Evolutionary conservation across 2,329 filamentous ascomycete species (phyloP), one percentile per base, ranked within the genome.

Genomic region (Colletotrichum siamense): DNA sequence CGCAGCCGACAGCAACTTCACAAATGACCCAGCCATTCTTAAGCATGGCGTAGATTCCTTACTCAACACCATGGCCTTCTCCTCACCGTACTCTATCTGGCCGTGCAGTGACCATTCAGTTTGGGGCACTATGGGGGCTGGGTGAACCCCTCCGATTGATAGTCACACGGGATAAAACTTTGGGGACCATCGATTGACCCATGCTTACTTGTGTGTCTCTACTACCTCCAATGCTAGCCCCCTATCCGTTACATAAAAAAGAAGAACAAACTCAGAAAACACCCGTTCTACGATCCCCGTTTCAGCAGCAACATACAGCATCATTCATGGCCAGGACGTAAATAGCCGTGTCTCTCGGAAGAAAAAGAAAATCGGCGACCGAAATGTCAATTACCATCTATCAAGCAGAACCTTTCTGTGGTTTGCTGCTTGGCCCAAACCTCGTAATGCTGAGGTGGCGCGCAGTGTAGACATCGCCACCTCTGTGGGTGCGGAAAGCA

Each of bases 361-460:
- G 61, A 65, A 69, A 28, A 63, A 62, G 16, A 75, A 57, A 28
- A 59, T 22, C 39, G 52, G 36, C 34, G 66, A 75, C 61, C 59
- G 52, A 73, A 73, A 71, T 69, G 26, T 72, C 71, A 76, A 76
- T 77, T 76, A 75, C 77, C 77, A 77, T 77, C 77, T 77, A 77
- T 75, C 71, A 75, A 73, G 71, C 68, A 75, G 57, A 59, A 24
- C 67, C 63, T 24, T 39, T 63, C 63, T 44, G 26, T 55, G 22
- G 52, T 63, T 30, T 34, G 64, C 55, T 65, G 73, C 69, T 69
- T 55, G 61, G 64, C 30, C 39, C 36, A 73, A 62, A 28, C 49
- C 61, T 67, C 61, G 66, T n/a, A 22, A 24, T 44, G 57, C 68
- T 59, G 28, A 44, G 36, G 62, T 62, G 22, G 22, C 55, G 73